These are phyloP conservation scores for Polytrichum commune DNA, from an alignment of 225 moss, liverwort and hornwort genomes.

Conservation along the genomic window DNA sequence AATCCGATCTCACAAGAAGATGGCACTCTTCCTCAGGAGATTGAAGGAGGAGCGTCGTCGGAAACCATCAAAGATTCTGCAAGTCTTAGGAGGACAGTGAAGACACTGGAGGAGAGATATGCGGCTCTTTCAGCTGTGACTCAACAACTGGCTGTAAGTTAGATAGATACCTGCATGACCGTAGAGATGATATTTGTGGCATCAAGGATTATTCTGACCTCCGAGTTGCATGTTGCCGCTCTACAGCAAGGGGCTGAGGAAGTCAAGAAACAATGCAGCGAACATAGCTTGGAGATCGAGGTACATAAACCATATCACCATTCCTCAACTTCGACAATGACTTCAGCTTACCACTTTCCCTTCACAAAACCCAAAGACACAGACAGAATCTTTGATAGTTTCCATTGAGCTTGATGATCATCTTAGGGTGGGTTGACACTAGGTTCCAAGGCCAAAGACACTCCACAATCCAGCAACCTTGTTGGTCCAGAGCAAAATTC, in stretches of 20 bases:
- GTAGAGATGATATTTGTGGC: background rate
- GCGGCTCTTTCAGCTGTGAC: constrained; percentile 4
- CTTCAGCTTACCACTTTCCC: no score
- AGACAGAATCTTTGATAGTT: no score
- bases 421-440: no score
- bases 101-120: constrained; percentile 26
- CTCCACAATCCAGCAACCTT: no score
- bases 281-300: constrained; percentile 69
- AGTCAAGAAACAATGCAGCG: constrained; percentile 47
- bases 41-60: no score
- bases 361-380: no score
- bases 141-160: constrained; percentile 17
- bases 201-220: background rate
- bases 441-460: no score
- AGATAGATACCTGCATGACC: no score
- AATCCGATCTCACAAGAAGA: background rate
- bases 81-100: constrained; percentile 21
- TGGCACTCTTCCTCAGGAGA: background rate
- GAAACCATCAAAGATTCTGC: constrained; percentile 9
- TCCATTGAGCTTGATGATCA: no score
- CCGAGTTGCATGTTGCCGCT: background rate
- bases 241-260: constrained; percentile 39
- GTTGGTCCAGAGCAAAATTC: no score
- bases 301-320: constrained; percentile 18
- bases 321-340: no score